These are phyloP conservation scores for Cladophialophora yegresii DNA, from an alignment of 2,329 filamentous ascomycete genomes.

Conservation along the genomic window DNA sequence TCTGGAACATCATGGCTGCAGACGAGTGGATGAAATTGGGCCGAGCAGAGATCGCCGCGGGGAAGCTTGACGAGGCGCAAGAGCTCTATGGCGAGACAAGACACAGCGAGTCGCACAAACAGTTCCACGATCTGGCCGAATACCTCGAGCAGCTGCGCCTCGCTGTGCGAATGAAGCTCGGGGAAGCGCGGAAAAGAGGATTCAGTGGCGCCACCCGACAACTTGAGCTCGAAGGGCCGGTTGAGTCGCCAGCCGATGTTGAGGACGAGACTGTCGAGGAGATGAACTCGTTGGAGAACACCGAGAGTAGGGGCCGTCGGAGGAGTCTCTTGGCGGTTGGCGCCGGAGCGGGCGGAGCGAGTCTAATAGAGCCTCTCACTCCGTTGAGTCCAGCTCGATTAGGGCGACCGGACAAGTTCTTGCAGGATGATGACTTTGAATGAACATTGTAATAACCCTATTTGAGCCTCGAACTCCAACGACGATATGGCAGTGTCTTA, in stretches of 20 bases:
- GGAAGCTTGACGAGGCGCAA: conserved; percentile 71
- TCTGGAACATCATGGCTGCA: conserved; percentile 82
- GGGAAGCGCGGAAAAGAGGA: conserved; percentile 39
- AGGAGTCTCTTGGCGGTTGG: conserved; percentile 29
- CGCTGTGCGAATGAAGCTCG: conserved; percentile 49
- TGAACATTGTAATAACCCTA: conserved; percentile 36
- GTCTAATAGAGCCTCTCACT: conserved; percentile 54
- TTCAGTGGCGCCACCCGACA: conserved; percentile 32
- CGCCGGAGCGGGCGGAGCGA: conserved; percentile 37
- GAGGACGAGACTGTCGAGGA: conserved; percentile 36
- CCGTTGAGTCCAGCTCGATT: conserved; percentile 47
- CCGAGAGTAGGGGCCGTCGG: conserved; percentile 25
- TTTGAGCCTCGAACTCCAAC: neutral
- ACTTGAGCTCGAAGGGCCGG: conserved; percentile 25
- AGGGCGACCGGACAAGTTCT: conserved; percentile 40
- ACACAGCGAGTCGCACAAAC: conserved; percentile 45
- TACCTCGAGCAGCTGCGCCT: conserved; percentile 49
- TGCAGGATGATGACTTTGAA: conserved; percentile 53
- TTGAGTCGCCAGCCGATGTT: conserved; percentile 49
- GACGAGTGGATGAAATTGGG: conserved; percentile 79
- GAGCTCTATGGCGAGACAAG: conserved; percentile 53
- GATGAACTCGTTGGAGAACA: conserved; percentile 31
- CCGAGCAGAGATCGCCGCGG: conserved; percentile 75
- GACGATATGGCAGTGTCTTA: neutral
- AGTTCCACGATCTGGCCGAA: conserved; percentile 56